phyloP scores from a whole-genome alignment of 2,329 filamentous ascomycete genomes.

The Fusarium mundagurra region DNA sequence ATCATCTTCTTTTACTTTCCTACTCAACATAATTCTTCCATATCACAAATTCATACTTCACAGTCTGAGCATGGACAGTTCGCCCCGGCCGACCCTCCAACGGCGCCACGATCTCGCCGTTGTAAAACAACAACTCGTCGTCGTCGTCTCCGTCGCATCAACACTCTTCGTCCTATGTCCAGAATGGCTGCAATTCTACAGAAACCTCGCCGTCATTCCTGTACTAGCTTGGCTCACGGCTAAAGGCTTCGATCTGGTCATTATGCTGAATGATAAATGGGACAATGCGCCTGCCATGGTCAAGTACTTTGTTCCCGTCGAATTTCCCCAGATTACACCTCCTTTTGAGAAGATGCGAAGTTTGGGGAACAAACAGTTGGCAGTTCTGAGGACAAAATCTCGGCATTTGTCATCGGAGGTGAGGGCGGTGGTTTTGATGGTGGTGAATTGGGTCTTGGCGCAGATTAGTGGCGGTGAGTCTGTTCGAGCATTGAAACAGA shows the following conservation, averaged over 20 bases:
- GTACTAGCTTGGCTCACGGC: constrained; percentile 16
- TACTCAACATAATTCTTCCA: background rate
- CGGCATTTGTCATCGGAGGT: background rate
- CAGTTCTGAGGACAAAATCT: background rate
- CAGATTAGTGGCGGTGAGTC: background rate
- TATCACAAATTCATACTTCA: accelerated
- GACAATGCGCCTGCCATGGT: constrained; percentile 12
- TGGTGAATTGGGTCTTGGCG: background rate
- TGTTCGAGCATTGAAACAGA: accelerated
- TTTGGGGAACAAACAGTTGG: background rate
- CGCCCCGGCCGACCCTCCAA: background rate
- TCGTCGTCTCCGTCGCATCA: constrained; percentile 2
- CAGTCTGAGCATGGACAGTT: background rate
- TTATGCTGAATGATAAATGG: constrained; percentile 10
- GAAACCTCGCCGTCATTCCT: constrained; percentile 14
- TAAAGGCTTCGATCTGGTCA: constrained; percentile 5
- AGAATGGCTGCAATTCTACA: constrained; percentile 12
- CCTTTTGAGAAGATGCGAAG: constrained; percentile 10
- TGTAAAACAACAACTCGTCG: constrained; percentile 19
- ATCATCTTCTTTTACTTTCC: background rate
- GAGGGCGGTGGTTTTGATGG: background rate
- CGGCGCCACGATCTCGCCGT: constrained; percentile 4
- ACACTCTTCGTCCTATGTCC: constrained; percentile 17
- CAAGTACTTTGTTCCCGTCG: constrained; percentile 22
- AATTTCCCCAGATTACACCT: background rate